phyloP scores from a whole-genome alignment of 352 stramenopile species.

The Globisporangium irregulare region DNA sequence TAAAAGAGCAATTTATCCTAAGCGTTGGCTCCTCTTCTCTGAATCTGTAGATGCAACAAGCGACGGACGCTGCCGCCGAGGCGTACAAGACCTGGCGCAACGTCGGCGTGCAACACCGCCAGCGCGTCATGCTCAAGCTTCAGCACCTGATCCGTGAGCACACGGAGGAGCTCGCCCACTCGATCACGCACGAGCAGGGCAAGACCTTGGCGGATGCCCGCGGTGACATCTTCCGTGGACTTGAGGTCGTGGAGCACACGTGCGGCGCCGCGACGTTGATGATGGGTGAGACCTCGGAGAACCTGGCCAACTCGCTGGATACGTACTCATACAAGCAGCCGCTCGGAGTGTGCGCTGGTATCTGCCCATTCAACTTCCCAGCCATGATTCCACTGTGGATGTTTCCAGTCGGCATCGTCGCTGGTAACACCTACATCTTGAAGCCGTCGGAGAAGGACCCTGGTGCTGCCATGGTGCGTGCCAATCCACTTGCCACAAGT shows the following conservation, averaged over 20 bases:
- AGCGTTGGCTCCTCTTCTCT: neutral
- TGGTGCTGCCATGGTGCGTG: conserved; percentile 72
- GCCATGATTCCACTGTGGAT: conserved; percentile 97
- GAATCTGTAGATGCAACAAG: conserved; percentile 69
- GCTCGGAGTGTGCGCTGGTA: conserved; percentile 92
- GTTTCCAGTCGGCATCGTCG: conserved; percentile 86
- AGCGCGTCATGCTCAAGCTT: conserved; percentile 96
- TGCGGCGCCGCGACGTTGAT: conserved; percentile 81
- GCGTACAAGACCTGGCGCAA: conserved; percentile 94
- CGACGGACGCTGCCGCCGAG: conserved; percentile 65
- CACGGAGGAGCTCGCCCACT: conserved; percentile 92
- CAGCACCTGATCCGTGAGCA: conserved; percentile 94
- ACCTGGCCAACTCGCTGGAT: conserved; percentile 91
- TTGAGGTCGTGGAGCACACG: conserved; percentile 85
- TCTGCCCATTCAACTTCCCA: conserved; percentile 96
- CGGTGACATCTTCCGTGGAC: conserved; percentile 96
- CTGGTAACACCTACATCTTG: conserved; percentile 96
- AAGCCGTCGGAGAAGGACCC: conserved; percentile 96
- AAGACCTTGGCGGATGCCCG: conserved; percentile 94
- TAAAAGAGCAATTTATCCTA: neutral
- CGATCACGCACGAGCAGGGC: conserved; percentile 92
- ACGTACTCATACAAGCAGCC: conserved; percentile 96
- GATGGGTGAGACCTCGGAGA: conserved; percentile 95
- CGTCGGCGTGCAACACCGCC: conserved; percentile 91
- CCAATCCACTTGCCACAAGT: neutral